These are phyloP conservation scores for Solanum aculeatissimum DNA, from an alignment of 305 asterid genomes.

Conservation along the genomic window DNA sequence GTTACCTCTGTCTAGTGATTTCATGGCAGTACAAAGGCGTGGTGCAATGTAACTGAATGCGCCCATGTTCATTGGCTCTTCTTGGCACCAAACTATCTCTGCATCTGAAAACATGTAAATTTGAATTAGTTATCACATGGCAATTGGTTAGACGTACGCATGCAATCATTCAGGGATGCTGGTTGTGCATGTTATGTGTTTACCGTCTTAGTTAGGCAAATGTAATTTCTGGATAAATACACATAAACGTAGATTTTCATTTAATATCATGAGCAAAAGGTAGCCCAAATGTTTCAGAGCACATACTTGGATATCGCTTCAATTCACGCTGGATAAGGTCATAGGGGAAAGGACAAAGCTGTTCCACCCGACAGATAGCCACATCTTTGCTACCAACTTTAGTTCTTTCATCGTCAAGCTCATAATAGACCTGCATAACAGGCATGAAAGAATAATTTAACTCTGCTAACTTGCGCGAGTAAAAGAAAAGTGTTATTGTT, in stretches of 20 bases:
- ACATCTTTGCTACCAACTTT: constrained; percentile 52
- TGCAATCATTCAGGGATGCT: not conserved
- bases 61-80: constrained; percentile 99
- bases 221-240: not conserved
- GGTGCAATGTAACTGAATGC: constrained; percentile 67
- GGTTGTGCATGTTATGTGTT: not conserved
- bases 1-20: constrained; percentile 48
- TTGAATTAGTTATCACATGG: not conserved
- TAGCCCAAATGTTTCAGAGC: not conserved
- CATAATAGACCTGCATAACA: constrained; percentile 64
- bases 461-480: not conserved
- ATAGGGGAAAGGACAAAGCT: constrained; percentile 93
- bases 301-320: constrained; percentile 86
- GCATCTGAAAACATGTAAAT: constrained; percentile 51
- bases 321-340: constrained; percentile 90
- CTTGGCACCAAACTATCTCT: constrained; percentile 97
- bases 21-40: constrained; percentile 84
- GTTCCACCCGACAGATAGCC: constrained; percentile 92
- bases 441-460: not conserved
- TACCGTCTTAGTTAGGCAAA: not conserved
- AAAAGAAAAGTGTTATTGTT: not conserved
- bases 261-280: not conserved
- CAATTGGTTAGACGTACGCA: not conserved
- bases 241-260: not conserved
- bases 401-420: constrained; percentile 75